Evolutionary conservation across 2,329 filamentous ascomycete genomes (phyloP).

Genomic region (Scedosporium minutisporum): DNA sequence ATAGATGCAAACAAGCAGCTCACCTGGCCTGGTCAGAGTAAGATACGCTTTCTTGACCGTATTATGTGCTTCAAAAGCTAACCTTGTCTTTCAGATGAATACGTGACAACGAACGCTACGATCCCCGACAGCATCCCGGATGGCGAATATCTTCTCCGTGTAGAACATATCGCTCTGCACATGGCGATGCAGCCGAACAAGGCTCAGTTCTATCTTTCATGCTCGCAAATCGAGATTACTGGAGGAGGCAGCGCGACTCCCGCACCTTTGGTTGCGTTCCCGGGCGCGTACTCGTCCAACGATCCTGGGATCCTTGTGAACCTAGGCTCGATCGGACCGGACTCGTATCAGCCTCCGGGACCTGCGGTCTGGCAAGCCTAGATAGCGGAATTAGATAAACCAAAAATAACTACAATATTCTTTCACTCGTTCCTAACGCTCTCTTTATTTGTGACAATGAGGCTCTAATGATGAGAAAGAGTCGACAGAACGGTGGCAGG

Average conservation of each 20-base stretch:
- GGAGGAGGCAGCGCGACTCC: conserved; percentile 25
- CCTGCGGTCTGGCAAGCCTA: conserved; percentile 2
- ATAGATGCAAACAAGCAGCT: conserved; percentile 36
- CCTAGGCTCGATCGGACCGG: conserved; percentile 10
- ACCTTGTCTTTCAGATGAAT: conserved; percentile 16
- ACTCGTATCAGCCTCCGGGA: conserved; percentile 6
- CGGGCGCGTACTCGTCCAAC: conserved; percentile 39
- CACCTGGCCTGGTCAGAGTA: conserved; percentile 27
- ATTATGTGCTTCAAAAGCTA: not conserved
- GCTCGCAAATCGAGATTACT: conserved; percentile 23
- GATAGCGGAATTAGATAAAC: not conserved
- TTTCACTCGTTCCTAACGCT: too few relatives aligned
- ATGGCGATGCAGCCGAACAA: conserved; percentile 22
- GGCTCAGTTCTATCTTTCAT: conserved; percentile 26
- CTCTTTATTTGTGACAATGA: too few relatives aligned
- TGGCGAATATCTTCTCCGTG: conserved; percentile 26
- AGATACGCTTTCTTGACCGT: conserved; percentile 1
- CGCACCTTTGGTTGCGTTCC: conserved; percentile 36
- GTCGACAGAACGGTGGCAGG: too few relatives aligned
- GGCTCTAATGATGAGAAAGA: too few relatives aligned
- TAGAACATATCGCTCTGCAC: conserved; percentile 30
- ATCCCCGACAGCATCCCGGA: conserved; percentile 22
- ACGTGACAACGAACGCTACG: conserved; percentile 21
- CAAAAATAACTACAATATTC: too few relatives aligned
- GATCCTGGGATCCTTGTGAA: conserved; percentile 36